These are phyloP conservation scores for Berberis vulgaris DNA, from an alignment of 164 flowering plant genomes.

Conservation along the genomic window DNA sequence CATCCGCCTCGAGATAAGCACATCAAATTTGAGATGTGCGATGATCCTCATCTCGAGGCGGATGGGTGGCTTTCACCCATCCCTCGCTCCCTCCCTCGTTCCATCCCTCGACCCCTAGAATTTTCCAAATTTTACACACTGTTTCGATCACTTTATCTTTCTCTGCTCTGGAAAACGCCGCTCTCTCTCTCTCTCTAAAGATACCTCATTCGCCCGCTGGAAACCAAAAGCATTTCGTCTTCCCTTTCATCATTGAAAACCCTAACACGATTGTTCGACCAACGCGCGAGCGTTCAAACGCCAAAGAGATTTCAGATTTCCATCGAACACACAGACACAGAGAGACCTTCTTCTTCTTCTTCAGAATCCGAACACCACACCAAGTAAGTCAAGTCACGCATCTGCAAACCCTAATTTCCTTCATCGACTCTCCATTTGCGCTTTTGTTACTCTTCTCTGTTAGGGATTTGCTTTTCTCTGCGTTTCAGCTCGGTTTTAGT, in stretches of 20 bases:
- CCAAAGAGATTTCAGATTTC: neutral
- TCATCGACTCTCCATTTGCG: neutral
- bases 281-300: neutral
- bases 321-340: neutral
- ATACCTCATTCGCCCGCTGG: neutral
- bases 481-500: too few species aligned
- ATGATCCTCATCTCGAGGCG: too few species aligned
- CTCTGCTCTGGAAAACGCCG: slow-evolving; percentile 8
- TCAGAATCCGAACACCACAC: neutral
- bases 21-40: too few species aligned
- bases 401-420: neutral
- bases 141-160: slow-evolving; percentile 13
- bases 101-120: too few species aligned
- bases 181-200: slow-evolving; percentile 1
- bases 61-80: too few species aligned
- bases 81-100: too few species aligned
- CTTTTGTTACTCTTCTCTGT: too few species aligned
- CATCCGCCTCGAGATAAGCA: too few species aligned
- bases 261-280: neutral
- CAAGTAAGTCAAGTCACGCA: neutral
- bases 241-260: slow-evolving; percentile 1
- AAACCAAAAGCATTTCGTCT: neutral
- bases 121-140: slow-evolving; percentile 6
- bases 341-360: too few species aligned
- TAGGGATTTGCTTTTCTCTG: too few species aligned